These are phyloP conservation scores for Mucuna pruriens DNA, from an alignment of 306 rosid genomes.

Conservation along the genomic window DNA sequence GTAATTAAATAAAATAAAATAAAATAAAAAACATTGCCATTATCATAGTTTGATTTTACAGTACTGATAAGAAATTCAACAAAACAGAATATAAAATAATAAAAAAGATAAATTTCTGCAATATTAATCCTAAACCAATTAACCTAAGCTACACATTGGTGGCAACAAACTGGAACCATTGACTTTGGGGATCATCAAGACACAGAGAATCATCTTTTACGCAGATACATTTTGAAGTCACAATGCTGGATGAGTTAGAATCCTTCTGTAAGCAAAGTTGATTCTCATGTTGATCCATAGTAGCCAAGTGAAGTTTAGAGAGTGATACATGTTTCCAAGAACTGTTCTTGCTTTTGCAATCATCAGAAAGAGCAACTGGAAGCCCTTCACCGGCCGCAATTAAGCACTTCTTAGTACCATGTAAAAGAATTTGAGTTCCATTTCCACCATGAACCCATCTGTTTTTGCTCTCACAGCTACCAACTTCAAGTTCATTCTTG, in stretches of 20 bases:
- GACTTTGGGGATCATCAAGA: constrained; percentile 51
- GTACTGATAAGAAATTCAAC: neutral
- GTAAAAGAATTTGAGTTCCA: constrained; percentile 24
- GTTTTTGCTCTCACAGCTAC: constrained; percentile 37
- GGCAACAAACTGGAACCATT: constrained; percentile 57
- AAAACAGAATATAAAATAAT: neutral
- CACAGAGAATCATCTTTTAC: constrained; percentile 46
- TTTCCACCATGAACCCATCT: constrained; percentile 42
- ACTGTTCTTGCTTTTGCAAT: constrained; percentile 43
- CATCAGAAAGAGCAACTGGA: constrained; percentile 39
- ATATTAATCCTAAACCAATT: neutral
- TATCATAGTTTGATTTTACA: too few species aligned
- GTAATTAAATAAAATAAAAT: too few species aligned
- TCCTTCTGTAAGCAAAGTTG: constrained; percentile 48
- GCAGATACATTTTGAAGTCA: constrained; percentile 55
- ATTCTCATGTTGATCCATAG: constrained; percentile 16
- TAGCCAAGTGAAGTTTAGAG: constrained; percentile 54
- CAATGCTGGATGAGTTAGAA: constrained; percentile 42
- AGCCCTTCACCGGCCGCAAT: constrained; percentile 40
- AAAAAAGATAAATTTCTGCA: neutral
- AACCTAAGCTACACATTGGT: constrained; percentile 46
- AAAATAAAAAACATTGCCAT: too few species aligned
- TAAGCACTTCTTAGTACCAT: constrained; percentile 36
- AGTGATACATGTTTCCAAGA: constrained; percentile 47
- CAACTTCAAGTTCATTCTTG: constrained; percentile 49